phyloP scores from a whole-genome alignment of 176 grass and related monocot genomes.

The Phragmites australis region DNA sequence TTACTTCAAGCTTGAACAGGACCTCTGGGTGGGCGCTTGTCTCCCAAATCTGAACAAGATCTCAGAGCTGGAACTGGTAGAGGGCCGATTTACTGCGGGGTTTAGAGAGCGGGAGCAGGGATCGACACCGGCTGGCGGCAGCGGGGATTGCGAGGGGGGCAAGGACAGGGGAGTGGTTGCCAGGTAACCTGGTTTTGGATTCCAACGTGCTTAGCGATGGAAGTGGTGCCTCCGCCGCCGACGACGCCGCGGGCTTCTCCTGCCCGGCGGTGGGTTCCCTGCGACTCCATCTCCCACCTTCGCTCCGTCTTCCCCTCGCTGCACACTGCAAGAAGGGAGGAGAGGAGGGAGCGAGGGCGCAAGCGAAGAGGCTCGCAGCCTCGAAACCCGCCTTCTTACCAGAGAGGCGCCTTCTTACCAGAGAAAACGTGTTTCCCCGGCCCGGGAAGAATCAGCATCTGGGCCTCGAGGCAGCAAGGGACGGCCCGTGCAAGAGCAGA shows the following conservation, averaged over 20 bases:
- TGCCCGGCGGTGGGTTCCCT: slow-evolving; percentile 22
- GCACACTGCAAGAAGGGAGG: background rate
- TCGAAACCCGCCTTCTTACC: background rate
- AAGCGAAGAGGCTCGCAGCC: too few species aligned
- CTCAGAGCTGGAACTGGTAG: background rate
- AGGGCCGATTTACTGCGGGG: background rate
- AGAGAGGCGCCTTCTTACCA: background rate
- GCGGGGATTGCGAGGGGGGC: background rate
- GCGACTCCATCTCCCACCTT: slow-evolving; percentile 21
- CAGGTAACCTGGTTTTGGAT: slow-evolving; percentile 36
- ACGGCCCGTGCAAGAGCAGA: background rate
- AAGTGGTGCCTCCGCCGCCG: background rate
- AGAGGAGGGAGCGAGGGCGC: background rate
- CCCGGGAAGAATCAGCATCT: background rate
- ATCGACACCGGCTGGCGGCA: background rate
- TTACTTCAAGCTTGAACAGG: background rate
- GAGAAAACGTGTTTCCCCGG: background rate
- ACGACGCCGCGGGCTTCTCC: background rate
- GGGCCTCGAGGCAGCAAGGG: background rate
- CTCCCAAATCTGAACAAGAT: background rate
- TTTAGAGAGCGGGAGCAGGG: background rate
- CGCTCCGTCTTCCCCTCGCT: background rate
- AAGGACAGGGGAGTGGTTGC: background rate
- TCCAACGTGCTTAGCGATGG: slow-evolving; percentile 29
- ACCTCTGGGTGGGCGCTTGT: background rate